Conservation (phyloP, 2,329 filamentous ascomycete species). For the Ophiostoma piceae region DNA sequence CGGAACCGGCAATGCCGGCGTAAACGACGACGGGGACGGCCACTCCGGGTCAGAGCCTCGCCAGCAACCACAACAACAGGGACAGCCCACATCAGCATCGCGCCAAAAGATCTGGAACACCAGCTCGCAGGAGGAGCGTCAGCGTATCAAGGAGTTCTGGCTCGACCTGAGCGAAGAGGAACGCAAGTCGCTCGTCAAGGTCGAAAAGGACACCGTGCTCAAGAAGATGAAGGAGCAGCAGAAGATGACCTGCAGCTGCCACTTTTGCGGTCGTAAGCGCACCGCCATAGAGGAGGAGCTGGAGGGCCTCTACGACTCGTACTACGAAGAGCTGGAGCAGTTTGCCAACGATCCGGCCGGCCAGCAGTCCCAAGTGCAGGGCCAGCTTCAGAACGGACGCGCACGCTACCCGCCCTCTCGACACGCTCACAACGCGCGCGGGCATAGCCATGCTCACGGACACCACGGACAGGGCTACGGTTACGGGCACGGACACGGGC, state of each 20-base stretch:
- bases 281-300: constrained; percentile 97
- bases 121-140: constrained; percentile 85
- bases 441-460: constrained; percentile 8
- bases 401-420: constrained; percentile 40
- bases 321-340: constrained; percentile 96
- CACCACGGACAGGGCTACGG: constrained; percentile 14
- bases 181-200: constrained; percentile 90
- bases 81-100: neutral
- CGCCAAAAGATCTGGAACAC: constrained; percentile 90
- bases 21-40: constrained; percentile 16
- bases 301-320: constrained; percentile 95
- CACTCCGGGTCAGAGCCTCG: constrained; percentile 26
- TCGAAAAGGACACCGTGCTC: constrained; percentile 95
- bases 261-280: constrained; percentile 91
- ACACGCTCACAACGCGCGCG: constrained; percentile 12
- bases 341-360: constrained; percentile 70
- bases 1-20: neutral
- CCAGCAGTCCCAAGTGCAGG: constrained; percentile 44
- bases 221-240: constrained; percentile 99
- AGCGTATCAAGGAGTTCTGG: constrained; percentile 98
- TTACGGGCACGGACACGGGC: neutral
- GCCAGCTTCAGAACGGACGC: constrained; percentile 42
- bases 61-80: constrained; percentile 34
- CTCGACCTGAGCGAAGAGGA: constrained; percentile 89
- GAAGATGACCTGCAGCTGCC: constrained; percentile 97